phyloP scores from a whole-genome alignment of 345 rosid species.

The Populus pruinosa region DNA sequence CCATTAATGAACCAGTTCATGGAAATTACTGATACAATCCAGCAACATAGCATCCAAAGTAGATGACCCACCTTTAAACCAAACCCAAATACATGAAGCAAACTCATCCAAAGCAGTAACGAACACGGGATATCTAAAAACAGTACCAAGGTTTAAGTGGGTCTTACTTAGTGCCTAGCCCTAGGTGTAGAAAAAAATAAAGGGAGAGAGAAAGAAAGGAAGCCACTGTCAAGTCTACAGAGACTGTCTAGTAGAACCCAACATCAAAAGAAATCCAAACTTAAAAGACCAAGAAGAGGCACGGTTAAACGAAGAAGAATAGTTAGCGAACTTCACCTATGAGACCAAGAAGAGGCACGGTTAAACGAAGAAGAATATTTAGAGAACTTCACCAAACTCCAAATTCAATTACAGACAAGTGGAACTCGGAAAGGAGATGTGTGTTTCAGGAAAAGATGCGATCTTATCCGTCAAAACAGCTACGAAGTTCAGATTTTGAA shows the following conservation, averaged over 20 bases:
- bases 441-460: constrained; percentile 22
- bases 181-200: constrained; percentile 26
- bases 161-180: constrained; percentile 27
- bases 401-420: constrained; percentile 24
- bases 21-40: constrained; percentile 58
- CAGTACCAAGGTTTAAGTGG: constrained; percentile 27
- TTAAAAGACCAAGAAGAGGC: constrained; percentile 12
- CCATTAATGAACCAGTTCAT: constrained; percentile 60
- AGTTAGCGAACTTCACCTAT: constrained; percentile 2
- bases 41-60: constrained; percentile 79
- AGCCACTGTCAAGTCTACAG: constrained; percentile 40
- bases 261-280: constrained; percentile 35
- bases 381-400: constrained; percentile 15
- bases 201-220: constrained; percentile 23
- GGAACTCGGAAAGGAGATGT: constrained; percentile 15
- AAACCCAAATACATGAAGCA: constrained; percentile 70
- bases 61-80: constrained; percentile 78
- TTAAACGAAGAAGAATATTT: neutral
- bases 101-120: constrained; percentile 64
- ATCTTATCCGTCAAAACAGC: constrained; percentile 35
- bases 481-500: constrained; percentile 13
- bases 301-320: neutral
- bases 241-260: constrained; percentile 39
- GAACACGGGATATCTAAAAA: constrained; percentile 30
- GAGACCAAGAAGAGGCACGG: constrained; percentile 7